Evolutionary conservation across 805 yeast species (phyloP).

Genomic region (Kodamaea nitidulidarum): DNA sequence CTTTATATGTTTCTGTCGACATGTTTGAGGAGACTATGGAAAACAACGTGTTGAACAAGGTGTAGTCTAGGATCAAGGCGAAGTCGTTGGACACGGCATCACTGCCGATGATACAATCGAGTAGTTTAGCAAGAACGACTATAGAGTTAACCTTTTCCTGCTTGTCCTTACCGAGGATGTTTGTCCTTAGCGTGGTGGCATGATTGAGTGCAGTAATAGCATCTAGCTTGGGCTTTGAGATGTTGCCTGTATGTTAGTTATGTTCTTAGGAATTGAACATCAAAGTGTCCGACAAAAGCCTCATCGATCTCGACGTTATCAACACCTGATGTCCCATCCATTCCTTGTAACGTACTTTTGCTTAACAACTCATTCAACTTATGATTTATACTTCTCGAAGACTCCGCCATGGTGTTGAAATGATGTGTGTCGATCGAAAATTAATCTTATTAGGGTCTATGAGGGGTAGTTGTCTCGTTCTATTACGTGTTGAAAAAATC

Average conservation of each 20-base stretch:
- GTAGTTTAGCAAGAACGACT: constrained; percentile 48
- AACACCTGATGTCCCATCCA: not conserved
- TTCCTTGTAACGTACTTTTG: constrained; percentile 25
- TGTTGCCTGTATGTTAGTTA: constrained; percentile 17
- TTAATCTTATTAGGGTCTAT: not conserved
- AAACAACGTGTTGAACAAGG: constrained; percentile 38
- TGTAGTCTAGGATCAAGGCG: constrained; percentile 34
- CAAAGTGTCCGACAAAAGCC: not conserved
- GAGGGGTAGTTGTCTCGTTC: not conserved
- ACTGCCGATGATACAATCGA: constrained; percentile 40
- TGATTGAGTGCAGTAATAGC: constrained; percentile 29
- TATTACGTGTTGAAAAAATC: constrained; percentile 3
- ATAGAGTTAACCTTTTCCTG: constrained; percentile 51
- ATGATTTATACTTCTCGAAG: constrained; percentile 41
- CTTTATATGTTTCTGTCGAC: constrained; percentile 43
- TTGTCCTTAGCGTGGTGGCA: constrained; percentile 34
- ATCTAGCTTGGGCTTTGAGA: constrained; percentile 30
- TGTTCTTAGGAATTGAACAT: no score
- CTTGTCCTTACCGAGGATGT: constrained; percentile 44
- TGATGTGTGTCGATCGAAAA: not conserved
- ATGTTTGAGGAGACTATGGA: constrained; percentile 39
- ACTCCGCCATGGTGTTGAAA: constrained; percentile 28
- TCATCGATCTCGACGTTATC: not conserved
- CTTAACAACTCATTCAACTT: constrained; percentile 40
- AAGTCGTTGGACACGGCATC: constrained; percentile 38